Evolutionary conservation across 306 rosid genomes (phyloP), one percentile per base, ranked within the genome.

Genomic region (Corylus heterophylla): DNA sequence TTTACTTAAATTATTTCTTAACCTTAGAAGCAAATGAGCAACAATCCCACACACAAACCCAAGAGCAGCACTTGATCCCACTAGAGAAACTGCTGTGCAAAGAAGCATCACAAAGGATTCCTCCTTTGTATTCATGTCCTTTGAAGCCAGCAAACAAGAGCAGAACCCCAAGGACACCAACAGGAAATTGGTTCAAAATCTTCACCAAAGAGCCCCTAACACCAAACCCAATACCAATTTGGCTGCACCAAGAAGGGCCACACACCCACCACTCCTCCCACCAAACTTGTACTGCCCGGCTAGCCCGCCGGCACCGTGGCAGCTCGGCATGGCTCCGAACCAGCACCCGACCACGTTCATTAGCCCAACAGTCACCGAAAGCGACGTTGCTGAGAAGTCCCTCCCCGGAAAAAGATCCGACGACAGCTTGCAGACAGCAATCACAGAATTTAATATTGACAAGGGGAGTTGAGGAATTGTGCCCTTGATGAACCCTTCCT

Each of bases 261-360:
- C 96, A 69, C 98, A 91, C 29, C 86, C 96, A 0, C 98, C 98
- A 74, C 97, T 93, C 80, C 98, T 83, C 0, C 97, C 97, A 27
- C 97, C 98, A 44, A 93, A 93, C 45, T 88, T 91, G 66, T 91
- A 93, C 54, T 93, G 98, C 25, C 98, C 94, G 0, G 98, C 98
- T 2, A 93, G 39, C 20, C 98, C 98, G 6, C 98, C 98, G 0
- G 94, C 97, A 0, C 98, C 97, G 69, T 91, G 97, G 71, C 98
- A 93, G 55, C 87, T 10, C 9, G 98, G 98, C 89, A 93, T 84
- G 39, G 90, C 93, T 13, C 94, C 98, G 78, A 93, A 89, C 98
- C 98, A 93, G 29, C 89, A 86, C 7, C 98, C 98, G 5, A 87
- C 64, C 10, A 91, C 54, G 82, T 93, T 93, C 97, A 93, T 93